These are phyloP conservation scores for Colletotrichum lupini DNA, from an alignment of 2,329 filamentous ascomycete genomes.

Conservation along the genomic window DNA sequence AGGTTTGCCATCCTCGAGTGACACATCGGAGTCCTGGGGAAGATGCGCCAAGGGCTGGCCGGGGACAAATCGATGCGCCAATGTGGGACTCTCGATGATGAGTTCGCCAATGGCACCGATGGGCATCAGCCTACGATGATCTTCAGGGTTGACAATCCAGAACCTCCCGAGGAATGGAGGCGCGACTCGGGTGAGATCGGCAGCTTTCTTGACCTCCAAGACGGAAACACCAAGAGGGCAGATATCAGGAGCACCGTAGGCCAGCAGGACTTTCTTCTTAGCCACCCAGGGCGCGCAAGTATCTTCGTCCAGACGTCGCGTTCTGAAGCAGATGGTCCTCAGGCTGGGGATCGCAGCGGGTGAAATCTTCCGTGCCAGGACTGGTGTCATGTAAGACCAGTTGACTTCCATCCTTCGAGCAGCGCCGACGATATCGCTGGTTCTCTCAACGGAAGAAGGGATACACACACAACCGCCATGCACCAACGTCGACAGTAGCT, in stretches of 20 bases:
- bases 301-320: slow-evolving; percentile 61
- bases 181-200: slow-evolving; percentile 55
- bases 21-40: slow-evolving; percentile 36
- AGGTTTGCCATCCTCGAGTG: slow-evolving; percentile 40
- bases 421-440: slow-evolving; percentile 60
- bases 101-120: slow-evolving; percentile 68
- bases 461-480: slow-evolving; percentile 70
- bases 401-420: slow-evolving; percentile 63
- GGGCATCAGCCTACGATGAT: slow-evolving; percentile 61
- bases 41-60: slow-evolving; percentile 43
- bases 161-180: slow-evolving; percentile 61
- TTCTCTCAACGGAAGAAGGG: slow-evolving; percentile 60
- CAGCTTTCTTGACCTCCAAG: slow-evolving; percentile 51
- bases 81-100: slow-evolving; percentile 67
- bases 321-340: slow-evolving; percentile 57
- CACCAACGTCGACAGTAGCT: slow-evolving; percentile 63
- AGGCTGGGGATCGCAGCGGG: slow-evolving; percentile 50
- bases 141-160: slow-evolving; percentile 64
- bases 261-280: slow-evolving; percentile 58
- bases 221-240: slow-evolving; percentile 64
- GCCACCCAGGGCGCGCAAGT: slow-evolving; percentile 59
- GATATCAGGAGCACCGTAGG: slow-evolving; percentile 62
- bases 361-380: slow-evolving; percentile 61
- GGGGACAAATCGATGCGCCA: slow-evolving; percentile 51
- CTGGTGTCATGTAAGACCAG: slow-evolving; percentile 67